phyloP scores from a whole-genome alignment of 2,329 filamentous ascomycete genomes.

The Arthrobotrys sphaeroides region DNA sequence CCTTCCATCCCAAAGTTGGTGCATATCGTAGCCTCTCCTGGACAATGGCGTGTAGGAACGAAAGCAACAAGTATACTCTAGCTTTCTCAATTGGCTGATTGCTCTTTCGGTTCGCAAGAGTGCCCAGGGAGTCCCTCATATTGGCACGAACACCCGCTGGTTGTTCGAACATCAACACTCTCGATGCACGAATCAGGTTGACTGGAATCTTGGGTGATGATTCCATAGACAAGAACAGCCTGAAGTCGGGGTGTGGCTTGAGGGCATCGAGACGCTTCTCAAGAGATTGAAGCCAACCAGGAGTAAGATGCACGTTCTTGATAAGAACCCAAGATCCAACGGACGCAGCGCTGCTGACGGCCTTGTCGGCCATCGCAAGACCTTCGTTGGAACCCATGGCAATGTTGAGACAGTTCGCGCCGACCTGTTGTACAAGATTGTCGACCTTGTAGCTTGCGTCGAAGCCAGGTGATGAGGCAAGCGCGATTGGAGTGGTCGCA shows the following conservation, averaged over 20 bases:
- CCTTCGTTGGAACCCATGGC: slow-evolving; percentile 99
- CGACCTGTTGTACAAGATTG: slow-evolving; percentile 83
- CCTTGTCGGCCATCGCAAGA: slow-evolving; percentile 90
- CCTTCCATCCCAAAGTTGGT: slow-evolving; percentile 93
- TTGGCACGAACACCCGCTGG: slow-evolving; percentile 95
- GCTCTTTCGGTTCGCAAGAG: slow-evolving; percentile 76
- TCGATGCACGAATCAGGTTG: slow-evolving; percentile 89
- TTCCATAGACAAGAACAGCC: slow-evolving; percentile 97
- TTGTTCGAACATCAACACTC: slow-evolving; percentile 97
- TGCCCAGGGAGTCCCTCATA: slow-evolving; percentile 96
- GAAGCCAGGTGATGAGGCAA: slow-evolving; percentile 95
- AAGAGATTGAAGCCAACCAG: slow-evolving; percentile 94
- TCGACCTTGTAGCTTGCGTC: slow-evolving; percentile 99
- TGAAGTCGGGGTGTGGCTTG: slow-evolving; percentile 91
- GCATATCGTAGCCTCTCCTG: slow-evolving; percentile 95
- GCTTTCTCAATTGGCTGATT: slow-evolving; percentile 91
- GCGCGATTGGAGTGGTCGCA: slow-evolving; percentile 83
- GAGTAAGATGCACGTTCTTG: slow-evolving; percentile 98
- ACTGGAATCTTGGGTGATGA: slow-evolving; percentile 96
- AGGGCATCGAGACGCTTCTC: slow-evolving; percentile 97
- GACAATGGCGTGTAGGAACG: slow-evolving; percentile 93
- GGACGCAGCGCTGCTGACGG: slow-evolving; percentile 89
- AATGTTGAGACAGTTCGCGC: slow-evolving; percentile 89
- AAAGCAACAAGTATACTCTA: slow-evolving; percentile 87
- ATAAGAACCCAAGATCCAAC: slow-evolving; percentile 94